Conservation (phyloP, 495 filamentous ascomycete genomes). For the Chaetomium cochliodes region DNA sequence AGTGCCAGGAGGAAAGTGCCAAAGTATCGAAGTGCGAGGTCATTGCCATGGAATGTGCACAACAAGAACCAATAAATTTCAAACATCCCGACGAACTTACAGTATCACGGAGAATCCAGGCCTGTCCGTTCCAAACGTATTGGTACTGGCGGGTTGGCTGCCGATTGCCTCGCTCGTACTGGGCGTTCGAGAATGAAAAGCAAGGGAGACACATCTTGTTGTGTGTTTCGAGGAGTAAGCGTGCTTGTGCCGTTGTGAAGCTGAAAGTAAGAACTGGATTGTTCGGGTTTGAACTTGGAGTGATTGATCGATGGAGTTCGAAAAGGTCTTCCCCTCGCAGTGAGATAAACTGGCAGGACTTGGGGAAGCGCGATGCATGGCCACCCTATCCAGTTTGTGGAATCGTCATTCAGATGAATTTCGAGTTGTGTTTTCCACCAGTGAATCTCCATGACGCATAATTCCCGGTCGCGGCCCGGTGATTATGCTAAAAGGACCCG, state of each 20-base stretch:
- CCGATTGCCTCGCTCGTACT: slow-evolving; percentile 38
- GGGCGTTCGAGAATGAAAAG: slow-evolving; percentile 43
- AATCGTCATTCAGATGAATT: neutral
- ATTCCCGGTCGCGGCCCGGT: too few relatives aligned
- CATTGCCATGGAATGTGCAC: neutral
- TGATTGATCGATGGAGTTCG: neutral
- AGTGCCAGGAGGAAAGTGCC: neutral
- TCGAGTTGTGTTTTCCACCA: too few relatives aligned
- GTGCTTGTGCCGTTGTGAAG: neutral
- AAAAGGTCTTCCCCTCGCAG: too few relatives aligned
- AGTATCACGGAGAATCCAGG: slow-evolving; percentile 31
- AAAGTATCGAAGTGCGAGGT: neutral
- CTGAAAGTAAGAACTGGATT: neutral
- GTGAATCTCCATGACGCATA: too few relatives aligned
- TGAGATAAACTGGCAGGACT: neutral
- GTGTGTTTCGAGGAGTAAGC: neutral
- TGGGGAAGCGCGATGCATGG: neutral
- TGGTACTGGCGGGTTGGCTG: slow-evolving; percentile 24
- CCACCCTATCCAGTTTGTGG: neutral
- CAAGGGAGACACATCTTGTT: slow-evolving; percentile 45
- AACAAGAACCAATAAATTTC: neutral
- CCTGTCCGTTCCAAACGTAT: slow-evolving; percentile 38
- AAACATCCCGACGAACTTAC: slow-evolving; percentile 20
- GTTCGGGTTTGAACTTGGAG: neutral
- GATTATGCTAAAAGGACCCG: too few relatives aligned